Evolutionary conservation across 192 early-diverging fungal species (phyloP).

Genomic region (Gigaspora rosea): DNA sequence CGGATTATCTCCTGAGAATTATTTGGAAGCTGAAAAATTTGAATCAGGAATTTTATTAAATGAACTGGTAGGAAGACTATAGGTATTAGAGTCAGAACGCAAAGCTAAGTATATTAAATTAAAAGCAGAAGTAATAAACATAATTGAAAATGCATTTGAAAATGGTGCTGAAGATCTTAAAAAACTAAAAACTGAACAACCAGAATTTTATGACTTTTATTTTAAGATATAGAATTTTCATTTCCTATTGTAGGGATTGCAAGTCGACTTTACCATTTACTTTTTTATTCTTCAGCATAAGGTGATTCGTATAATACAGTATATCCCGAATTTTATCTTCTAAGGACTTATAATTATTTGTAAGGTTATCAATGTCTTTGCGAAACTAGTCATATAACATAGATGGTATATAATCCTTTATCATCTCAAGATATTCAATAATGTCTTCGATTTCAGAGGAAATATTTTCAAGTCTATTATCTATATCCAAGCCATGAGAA

Average conservation of each 20-base stretch:
- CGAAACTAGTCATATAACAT: not conserved
- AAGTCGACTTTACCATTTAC: not conserved
- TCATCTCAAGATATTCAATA: not conserved
- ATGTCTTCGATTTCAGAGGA: not conserved
- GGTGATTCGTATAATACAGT: not conserved
- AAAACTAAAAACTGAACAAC: not conserved
- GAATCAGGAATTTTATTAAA: slow-evolving; percentile 12
- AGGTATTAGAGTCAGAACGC: slow-evolving; percentile 15
- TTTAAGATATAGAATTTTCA: not conserved
- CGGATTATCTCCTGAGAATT: slow-evolving; percentile 23
- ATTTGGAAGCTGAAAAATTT: slow-evolving; percentile 16
- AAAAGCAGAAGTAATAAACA: not conserved
- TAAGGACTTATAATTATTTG: not conserved
- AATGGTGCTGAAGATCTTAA: not conserved
- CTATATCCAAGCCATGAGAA: not conserved
- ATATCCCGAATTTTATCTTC: not conserved
- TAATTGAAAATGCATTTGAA: not conserved
- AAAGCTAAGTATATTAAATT: slow-evolving; percentile 14
- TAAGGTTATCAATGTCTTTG: not conserved
- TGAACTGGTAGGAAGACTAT: slow-evolving; percentile 10
- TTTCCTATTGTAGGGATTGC: not conserved
- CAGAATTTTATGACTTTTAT: not conserved
- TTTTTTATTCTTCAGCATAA: not conserved
- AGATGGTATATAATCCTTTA: not conserved
- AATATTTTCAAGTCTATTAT: not conserved